Percentiles rank a stretch among this genome's conserved stretches.
These are phyloP conservation scores for Botrytis aclada DNA, from an alignment of 2,329 filamentous ascomycete species.

Conservation along the genomic window DNA sequence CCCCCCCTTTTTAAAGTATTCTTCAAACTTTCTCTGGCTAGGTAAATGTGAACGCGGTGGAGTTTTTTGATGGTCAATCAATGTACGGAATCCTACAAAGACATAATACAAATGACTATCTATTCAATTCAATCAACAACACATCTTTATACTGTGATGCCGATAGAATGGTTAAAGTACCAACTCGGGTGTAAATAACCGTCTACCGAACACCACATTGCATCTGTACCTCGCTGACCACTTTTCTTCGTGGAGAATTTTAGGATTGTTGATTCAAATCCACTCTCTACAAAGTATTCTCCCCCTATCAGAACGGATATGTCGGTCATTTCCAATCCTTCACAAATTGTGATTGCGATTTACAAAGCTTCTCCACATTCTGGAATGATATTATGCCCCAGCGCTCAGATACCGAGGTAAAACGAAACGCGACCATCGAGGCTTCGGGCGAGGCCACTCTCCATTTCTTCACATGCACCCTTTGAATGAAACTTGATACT, in stretches of 20 bases:
- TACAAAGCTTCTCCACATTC: slow-evolving; percentile 7
- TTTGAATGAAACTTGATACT: background rate
- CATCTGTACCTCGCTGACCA: background rate
- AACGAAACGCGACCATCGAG: slow-evolving; percentile 13
- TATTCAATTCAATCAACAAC: background rate
- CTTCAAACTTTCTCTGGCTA: background rate
- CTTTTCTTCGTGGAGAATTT: background rate
- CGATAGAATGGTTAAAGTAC: background rate
- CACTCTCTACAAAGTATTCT: background rate
- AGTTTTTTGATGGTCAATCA: background rate
- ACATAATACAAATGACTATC: background rate
- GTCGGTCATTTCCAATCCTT: slow-evolving; percentile 5
- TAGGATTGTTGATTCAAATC: background rate
- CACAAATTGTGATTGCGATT: background rate
- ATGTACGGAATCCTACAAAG: background rate
- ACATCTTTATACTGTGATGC: background rate
- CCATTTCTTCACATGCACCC: slow-evolving; percentile 7
- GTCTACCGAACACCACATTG: background rate
- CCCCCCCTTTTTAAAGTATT: background rate
- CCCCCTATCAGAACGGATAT: background rate
- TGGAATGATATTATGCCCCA: background rate
- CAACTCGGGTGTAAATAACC: background rate
- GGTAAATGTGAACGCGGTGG: background rate
- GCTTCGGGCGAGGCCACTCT: slow-evolving; percentile 7
- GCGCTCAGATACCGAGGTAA: slow-evolving; percentile 18